phyloP scores from a whole-genome alignment of 495 filamentous ascomycete species.

The Daldinia bambusicola region DNA sequence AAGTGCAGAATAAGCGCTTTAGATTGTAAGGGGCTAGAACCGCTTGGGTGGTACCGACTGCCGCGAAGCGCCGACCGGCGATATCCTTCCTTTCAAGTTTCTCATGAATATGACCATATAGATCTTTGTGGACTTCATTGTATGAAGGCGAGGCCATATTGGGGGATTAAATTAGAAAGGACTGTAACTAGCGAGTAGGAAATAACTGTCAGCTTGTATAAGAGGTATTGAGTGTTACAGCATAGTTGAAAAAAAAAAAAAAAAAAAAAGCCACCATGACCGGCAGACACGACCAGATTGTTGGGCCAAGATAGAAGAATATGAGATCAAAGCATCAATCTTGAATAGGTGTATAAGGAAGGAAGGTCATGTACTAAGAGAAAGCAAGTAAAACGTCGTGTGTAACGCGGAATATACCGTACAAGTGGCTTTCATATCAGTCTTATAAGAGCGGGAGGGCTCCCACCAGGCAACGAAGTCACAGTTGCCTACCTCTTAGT shows the following conservation, averaged over 20 bases:
- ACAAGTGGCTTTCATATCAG: too few species aligned
- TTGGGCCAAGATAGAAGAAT: too few species aligned
- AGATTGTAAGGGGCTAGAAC: constrained; percentile 42
- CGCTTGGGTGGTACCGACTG: constrained; percentile 42
- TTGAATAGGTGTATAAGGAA: too few species aligned
- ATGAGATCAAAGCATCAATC: too few species aligned
- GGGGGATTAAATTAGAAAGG: neutral
- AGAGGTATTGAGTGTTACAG: neutral
- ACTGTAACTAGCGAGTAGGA: neutral
- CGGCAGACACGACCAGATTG: too few species aligned
- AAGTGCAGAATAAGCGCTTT: constrained; percentile 41
- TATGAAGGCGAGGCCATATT: neutral
- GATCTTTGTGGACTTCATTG: neutral
- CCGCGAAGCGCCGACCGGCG: constrained; percentile 40
- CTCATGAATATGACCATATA: neutral
- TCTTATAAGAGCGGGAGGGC: neutral
- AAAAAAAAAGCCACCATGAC: too few species aligned
- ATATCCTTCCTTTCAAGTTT: neutral
- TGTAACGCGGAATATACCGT: neutral
- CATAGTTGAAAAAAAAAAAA: too few species aligned
- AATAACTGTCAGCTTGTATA: neutral
- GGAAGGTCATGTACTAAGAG: too few species aligned
- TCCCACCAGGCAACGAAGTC: neutral
- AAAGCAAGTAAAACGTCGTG: neutral
- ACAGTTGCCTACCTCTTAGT: neutral